Evolutionary conservation across 768 basidiomycete genomes (phyloP).

Genomic region (Tricholoma matsutake): DNA sequence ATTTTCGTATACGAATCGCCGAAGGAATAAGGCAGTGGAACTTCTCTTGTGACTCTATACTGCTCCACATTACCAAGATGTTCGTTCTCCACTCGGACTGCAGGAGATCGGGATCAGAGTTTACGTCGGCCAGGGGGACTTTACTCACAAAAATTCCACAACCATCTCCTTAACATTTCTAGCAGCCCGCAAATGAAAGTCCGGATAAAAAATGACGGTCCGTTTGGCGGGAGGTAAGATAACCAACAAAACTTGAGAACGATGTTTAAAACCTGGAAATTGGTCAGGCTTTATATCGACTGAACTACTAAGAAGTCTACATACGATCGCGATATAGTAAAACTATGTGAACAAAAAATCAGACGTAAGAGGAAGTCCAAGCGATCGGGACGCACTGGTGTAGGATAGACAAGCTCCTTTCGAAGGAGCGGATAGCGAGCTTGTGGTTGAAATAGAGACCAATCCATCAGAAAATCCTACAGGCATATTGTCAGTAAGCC

Average conservation of each 20-base stretch:
- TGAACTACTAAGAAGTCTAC: constrained; percentile 9
- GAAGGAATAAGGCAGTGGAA: constrained; percentile 75
- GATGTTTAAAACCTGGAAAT: constrained; percentile 62
- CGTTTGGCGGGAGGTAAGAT: constrained; percentile 59
- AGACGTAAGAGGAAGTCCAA: background rate
- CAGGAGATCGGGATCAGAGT: background rate
- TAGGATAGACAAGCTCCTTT: constrained; percentile 67
- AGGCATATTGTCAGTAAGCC: background rate
- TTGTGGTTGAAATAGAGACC: constrained; percentile 65
- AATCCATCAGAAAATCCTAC: constrained; percentile 6
- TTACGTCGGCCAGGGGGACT: background rate
- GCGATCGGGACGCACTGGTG: constrained; percentile 43
- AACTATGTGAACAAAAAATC: constrained; percentile 33
- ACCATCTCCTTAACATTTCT: constrained; percentile 78
- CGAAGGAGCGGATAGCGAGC: constrained; percentile 68
- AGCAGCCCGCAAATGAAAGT: constrained; percentile 66
- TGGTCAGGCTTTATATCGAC: background rate
- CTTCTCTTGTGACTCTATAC: constrained; percentile 83
- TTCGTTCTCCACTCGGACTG: constrained; percentile 85
- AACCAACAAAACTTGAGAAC: constrained; percentile 82
- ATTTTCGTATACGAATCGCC: constrained; percentile 38
- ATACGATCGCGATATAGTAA: constrained; percentile 80
- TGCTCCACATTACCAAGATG: constrained; percentile 93
- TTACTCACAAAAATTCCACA: constrained; percentile 88
- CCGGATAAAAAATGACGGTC: constrained; percentile 49